A percentile compares a stretch with the other conserved stretches of the same genome.
Evolutionary conservation across 2,329 filamentous ascomycete species (phyloP).

Genomic region (Drechslerella dactyloides): DNA sequence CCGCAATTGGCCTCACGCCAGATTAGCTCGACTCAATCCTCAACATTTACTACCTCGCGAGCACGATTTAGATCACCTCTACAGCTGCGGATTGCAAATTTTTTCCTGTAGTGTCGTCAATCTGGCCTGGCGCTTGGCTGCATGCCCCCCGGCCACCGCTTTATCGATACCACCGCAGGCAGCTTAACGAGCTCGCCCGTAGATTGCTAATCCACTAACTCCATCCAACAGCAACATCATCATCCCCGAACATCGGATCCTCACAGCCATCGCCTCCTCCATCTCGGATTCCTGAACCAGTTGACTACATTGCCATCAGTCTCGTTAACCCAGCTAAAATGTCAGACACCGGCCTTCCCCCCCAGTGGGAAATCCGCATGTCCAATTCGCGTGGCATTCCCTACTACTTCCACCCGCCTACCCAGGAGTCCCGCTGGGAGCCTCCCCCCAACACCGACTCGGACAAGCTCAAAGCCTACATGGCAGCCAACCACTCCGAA

Average conservation of each 20-base stretch:
- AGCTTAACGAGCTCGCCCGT: background rate
- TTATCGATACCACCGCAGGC: background rate
- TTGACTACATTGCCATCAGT: too few species aligned
- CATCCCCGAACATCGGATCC: background rate
- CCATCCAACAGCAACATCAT: background rate
- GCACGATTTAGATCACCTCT: too few species aligned
- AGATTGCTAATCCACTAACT: background rate
- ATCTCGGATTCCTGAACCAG: too few species aligned
- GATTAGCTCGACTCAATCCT: too few species aligned
- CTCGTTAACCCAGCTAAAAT: conserved; percentile 55
- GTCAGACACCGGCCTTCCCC: conserved; percentile 79
- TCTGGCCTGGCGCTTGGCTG: background rate
- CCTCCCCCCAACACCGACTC: conserved; percentile 86
- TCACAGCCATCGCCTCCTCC: background rate
- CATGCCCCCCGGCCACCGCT: background rate
- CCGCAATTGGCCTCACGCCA: too few species aligned
- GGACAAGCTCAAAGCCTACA: conserved; percentile 90
- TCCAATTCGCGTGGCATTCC: conserved; percentile 98
- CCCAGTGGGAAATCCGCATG: conserved; percentile 93
- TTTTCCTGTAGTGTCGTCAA: too few species aligned
- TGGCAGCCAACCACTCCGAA: conserved; percentile 82
- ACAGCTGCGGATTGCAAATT: too few species aligned
- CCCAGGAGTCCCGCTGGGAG: conserved; percentile 93
- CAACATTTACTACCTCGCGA: too few species aligned
- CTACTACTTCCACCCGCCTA: conserved; percentile 94